Percentiles rank a stretch among this genome's conserved stretches.
These are phyloP conservation scores for Aristolochia contorta DNA, from an alignment of 164 flowering plant species.

Conservation along the genomic window DNA sequence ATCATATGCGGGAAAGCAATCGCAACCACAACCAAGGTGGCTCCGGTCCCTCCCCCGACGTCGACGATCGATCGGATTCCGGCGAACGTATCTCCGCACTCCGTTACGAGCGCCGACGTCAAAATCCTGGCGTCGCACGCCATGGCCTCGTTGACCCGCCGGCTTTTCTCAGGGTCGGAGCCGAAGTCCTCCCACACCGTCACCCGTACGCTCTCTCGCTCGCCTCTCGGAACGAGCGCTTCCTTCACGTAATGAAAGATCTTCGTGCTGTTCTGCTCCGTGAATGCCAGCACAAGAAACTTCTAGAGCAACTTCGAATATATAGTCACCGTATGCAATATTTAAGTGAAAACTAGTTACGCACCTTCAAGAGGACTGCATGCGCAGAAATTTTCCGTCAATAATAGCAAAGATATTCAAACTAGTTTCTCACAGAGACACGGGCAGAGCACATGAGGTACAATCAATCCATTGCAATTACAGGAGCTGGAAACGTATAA, in stretches of 20 bases:
- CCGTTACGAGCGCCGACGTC: constrained; percentile 9
- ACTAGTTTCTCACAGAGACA: no score
- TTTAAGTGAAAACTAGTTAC: no score
- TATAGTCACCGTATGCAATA: no score
- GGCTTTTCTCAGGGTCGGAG: constrained; percentile 13
- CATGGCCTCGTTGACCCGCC: constrained; percentile 28
- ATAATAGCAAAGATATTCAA: no score
- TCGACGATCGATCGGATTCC: constrained; percentile 20
- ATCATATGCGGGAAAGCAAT: constrained; percentile 20
- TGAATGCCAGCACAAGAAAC: constrained; percentile 1
- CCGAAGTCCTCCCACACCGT: constrained; percentile 19
- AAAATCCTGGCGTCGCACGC: constrained; percentile 15
- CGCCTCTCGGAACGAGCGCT: not conserved
- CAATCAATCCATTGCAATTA: no score
- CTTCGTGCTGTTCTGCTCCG: constrained; percentile 11
- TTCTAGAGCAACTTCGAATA: no score
- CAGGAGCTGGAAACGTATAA: no score
- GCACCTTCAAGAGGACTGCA: no score
- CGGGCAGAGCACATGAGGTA: no score
- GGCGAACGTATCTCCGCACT: constrained; percentile 10
- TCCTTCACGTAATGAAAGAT: constrained; percentile 15
- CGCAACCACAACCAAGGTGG: constrained; percentile 13
- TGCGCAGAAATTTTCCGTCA: no score
- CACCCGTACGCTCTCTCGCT: constrained; percentile 25
- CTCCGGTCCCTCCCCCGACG: constrained; percentile 27